phyloP scores from a whole-genome alignment of 768 basidiomycete genomes.

The Phylloporus scabripes region DNA sequence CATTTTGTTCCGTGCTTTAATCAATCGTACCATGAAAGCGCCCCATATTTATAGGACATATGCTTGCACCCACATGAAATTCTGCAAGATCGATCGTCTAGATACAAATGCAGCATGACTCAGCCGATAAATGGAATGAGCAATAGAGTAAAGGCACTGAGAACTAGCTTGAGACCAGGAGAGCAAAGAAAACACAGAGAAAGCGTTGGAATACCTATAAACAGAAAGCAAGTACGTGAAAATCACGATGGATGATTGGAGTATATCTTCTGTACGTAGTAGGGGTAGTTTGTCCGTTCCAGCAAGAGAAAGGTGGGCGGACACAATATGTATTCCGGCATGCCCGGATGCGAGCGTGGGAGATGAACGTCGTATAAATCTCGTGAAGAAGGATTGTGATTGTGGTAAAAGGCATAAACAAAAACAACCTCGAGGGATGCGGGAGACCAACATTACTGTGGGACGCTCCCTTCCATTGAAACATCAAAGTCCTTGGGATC shows the following conservation, averaged over 20 bases:
- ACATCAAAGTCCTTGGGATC: conserved; percentile 51
- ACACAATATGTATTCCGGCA: not conserved
- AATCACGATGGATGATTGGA: conserved; percentile 7
- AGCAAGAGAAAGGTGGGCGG: not conserved
- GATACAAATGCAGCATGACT: conserved; percentile 6
- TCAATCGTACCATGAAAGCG: too few relatives aligned
- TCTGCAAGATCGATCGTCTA: not conserved
- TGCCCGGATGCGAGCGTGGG: not conserved
- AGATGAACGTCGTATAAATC: conserved; percentile 9
- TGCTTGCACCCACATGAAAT: not conserved
- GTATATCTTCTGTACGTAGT: conserved; percentile 8
- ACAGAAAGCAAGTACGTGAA: conserved; percentile 10
- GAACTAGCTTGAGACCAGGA: conserved; percentile 4
- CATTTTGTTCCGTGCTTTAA: too few relatives aligned
- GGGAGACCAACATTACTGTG: conserved; percentile 11
- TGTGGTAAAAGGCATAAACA: not conserved
- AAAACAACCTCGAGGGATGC: not conserved
- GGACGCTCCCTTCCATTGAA: conserved; percentile 14
- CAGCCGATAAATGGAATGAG: conserved; percentile 9
- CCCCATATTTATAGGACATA: too few relatives aligned
- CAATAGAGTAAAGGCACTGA: conserved; percentile 1
- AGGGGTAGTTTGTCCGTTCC: conserved; percentile 5
- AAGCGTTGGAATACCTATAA: conserved; percentile 8
- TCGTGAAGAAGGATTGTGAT: not conserved
- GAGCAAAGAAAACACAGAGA: conserved; percentile 11